phyloP scores from a whole-genome alignment of 1,139 yeast genomes.

The Taphrina pruni region DNA sequence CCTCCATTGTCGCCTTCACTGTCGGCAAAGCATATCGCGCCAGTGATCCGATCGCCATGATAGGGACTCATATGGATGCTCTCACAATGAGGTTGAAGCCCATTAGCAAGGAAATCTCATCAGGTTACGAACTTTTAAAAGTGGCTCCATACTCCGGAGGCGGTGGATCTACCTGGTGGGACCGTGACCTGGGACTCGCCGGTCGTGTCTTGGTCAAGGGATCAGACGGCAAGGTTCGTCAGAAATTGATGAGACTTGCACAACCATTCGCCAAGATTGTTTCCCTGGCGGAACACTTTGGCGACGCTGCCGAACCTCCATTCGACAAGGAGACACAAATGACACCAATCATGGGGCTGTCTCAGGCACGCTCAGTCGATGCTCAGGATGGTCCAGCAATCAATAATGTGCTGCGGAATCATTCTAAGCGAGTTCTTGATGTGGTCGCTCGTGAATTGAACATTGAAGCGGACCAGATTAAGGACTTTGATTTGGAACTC shows the following conservation, averaged over 20 bases:
- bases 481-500: constrained; percentile 85
- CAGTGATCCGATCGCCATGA: constrained; percentile 82
- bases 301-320: constrained; percentile 53
- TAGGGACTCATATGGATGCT: constrained; percentile 95
- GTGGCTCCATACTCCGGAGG: constrained; percentile 70
- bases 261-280: constrained; percentile 89
- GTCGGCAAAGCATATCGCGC: constrained; percentile 66
- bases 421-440: constrained; percentile 70
- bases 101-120: constrained; percentile 67
- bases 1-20: constrained; percentile 85
- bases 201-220: constrained; percentile 81
- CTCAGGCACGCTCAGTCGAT: constrained; percentile 46
- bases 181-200: constrained; percentile 87
- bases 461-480: constrained; percentile 62
- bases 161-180: constrained; percentile 91
- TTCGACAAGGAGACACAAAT: constrained; percentile 88
- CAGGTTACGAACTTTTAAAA: constrained; percentile 87
- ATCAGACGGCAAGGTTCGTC: constrained; percentile 56
- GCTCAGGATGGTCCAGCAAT: constrained; percentile 27
- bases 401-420: constrained; percentile 62
- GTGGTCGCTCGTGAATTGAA: constrained; percentile 70
- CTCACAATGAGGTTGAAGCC: constrained; percentile 84
- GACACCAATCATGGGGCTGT: constrained; percentile 83
- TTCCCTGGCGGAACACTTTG: constrained; percentile 89
- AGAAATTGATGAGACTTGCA: constrained; percentile 76